Conservation (phyloP, 306 rosid genomes). For the Corylus americana region DNA sequence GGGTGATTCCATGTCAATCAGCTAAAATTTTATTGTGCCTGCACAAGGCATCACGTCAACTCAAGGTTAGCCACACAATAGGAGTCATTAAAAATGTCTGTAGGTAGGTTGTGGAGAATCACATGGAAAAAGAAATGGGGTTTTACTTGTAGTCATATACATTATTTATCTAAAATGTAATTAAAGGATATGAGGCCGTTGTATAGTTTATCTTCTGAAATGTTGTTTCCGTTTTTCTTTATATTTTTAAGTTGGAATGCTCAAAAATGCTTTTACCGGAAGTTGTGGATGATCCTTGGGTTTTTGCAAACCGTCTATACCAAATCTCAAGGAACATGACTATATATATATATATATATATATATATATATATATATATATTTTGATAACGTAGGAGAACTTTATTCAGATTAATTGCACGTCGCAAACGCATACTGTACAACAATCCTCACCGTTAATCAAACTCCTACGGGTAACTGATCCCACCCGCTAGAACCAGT, state of each 20-base stretch:
- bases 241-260: neutral
- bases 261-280: neutral
- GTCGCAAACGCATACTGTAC: no score
- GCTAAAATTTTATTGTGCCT: neutral
- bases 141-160: neutral
- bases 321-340: neutral
- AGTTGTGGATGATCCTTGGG: neutral
- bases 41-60: neutral
- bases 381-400: no score
- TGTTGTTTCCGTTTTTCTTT: neutral
- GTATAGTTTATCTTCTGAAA: neutral
- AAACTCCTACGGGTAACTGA: no score
- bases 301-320: neutral
- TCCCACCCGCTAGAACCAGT: no score
- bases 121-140: neutral
- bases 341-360: no score
- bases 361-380: no score
- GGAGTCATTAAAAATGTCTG: neutral
- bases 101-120: neutral
- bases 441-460: no score
- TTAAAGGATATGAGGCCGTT: neutral
- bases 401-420: no score
- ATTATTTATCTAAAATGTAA: neutral
- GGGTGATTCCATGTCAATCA: neutral
- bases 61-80: neutral